Percentiles rank a stretch among this genome's conserved stretches.
Conservation (phyloP, 192 early-diverging fungal species). For the Kappamyces sp. region DNA sequence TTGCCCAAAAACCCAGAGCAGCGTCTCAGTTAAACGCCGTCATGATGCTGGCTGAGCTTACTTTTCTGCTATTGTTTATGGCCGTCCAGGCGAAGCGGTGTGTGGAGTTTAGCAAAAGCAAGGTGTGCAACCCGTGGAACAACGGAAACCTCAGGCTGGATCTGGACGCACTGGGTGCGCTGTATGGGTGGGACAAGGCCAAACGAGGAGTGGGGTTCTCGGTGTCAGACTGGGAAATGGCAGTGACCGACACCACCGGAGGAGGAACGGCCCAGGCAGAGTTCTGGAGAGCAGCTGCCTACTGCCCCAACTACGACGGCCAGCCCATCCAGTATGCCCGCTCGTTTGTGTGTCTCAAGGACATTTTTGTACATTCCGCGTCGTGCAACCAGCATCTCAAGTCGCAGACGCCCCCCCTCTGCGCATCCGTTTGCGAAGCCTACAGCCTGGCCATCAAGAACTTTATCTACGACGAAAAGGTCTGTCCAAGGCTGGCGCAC, state of each 20-base stretch:
- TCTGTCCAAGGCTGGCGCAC: constrained; percentile 19
- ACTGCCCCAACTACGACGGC: constrained; percentile 38
- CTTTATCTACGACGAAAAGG: constrained; percentile 20
- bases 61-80: no score
- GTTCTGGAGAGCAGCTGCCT: constrained; percentile 31
- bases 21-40: no score
- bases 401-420: constrained; percentile 18
- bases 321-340: constrained; percentile 41
- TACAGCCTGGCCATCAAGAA: constrained; percentile 27
- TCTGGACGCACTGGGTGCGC: no score
- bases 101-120: no score
- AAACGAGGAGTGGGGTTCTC: no score
- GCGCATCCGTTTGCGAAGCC: constrained; percentile 27
- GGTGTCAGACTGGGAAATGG: constrained; percentile 30
- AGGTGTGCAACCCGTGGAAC: no score
- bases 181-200: no score
- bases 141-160: no score
- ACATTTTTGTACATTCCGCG: constrained; percentile 33
- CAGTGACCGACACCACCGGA: constrained; percentile 22
- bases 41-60: no score
- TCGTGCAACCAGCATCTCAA: constrained; percentile 30
- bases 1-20: no score
- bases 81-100: no score
- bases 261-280: constrained; percentile 27
- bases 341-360: constrained; percentile 39